These are phyloP conservation scores for Sistotremastrum niveocremeum DNA, from an alignment of 768 basidiomycete species.

Conservation along the genomic window DNA sequence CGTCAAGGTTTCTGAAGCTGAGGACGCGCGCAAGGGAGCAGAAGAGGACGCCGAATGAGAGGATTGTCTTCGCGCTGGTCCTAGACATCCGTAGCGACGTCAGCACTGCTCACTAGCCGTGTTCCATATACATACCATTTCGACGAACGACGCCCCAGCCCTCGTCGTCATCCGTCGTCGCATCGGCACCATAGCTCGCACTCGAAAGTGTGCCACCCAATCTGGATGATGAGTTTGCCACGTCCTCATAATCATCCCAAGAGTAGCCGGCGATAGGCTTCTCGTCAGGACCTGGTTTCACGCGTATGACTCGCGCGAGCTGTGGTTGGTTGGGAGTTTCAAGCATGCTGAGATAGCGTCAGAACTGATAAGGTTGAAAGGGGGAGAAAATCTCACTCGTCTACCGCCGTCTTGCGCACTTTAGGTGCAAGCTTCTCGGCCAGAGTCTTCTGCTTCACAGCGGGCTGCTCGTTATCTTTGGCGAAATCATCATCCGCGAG, in stretches of 20 bases:
- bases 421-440: conserved; percentile 56
- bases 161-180: conserved; percentile 61
- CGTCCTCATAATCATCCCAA: conserved; percentile 70
- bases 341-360: conserved; percentile 37
- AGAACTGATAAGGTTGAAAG: background rate
- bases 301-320: conserved; percentile 56
- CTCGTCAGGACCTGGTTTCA: conserved; percentile 43
- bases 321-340: conserved; percentile 41
- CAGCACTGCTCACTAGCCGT: background rate
- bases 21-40: conserved; percentile 10
- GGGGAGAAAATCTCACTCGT: conserved; percentile 40
- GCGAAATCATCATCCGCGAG: conserved; percentile 1
- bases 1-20: conserved; percentile 34
- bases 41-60: conserved; percentile 7
- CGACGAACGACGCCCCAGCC: conserved; percentile 57
- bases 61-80: conserved; percentile 9
- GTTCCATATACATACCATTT: too few species aligned
- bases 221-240: conserved; percentile 13
- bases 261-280: conserved; percentile 52
- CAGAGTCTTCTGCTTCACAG: conserved; percentile 26
- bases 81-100: conserved; percentile 9
- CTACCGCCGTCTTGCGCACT: conserved; percentile 49
- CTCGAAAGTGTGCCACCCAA: too few species aligned
- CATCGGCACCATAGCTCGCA: conserved; percentile 27
- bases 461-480: background rate